Base-by-base conservation (phyloP, 257 asterid genomes). In the Nicotiana otophora region DNA sequence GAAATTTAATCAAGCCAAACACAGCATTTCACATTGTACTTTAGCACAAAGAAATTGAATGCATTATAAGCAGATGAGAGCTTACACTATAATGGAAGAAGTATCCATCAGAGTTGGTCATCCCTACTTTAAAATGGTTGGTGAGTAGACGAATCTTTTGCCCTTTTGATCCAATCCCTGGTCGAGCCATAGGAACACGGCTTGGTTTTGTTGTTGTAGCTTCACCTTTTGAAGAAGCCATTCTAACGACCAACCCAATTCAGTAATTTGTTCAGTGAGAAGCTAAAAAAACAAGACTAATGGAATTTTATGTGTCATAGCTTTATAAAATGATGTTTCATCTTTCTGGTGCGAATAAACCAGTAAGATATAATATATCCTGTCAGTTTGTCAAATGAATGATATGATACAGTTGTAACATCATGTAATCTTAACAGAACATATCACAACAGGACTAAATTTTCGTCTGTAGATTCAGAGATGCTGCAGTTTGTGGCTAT, bases 31-130 rank as follows among this genome's bases (percentile, higher is more conserved):
- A 53, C 15, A 28, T 26, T 51, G 46, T 17, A 69, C 4, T 33
- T 69, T 39, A 2, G 12, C 14, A 4, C 10, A 54, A 4, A 17
- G 3, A 53, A 16, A 82, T 28, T 51, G 53, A 42, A 26, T 36
- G 75, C 75, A 42, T 60, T 16, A 39, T 4, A 58, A 20, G 55
- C 11, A 36, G 58, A 55, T 70, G 81, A 75, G 57, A 46, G 63
- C 64, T 82, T 91, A 93, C 97, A 77, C 89, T 91, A 55, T 93
- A 93, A 54, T 93, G 97, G 63, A 62, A 93, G 30, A 93, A 93
- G 65, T 57, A 33, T 4, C 85, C 90, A 4, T 92, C 91, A 1
- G 88, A 82, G 46, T 63, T 92, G 17, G 87, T 64, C 33, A 90
- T 75, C 7, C 86, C 51, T 23, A 92, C 97, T 19, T 80, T 86